phyloP scores from a whole-genome alignment of 2,329 filamentous ascomycete species.

The Aureobasidium vineae region DNA sequence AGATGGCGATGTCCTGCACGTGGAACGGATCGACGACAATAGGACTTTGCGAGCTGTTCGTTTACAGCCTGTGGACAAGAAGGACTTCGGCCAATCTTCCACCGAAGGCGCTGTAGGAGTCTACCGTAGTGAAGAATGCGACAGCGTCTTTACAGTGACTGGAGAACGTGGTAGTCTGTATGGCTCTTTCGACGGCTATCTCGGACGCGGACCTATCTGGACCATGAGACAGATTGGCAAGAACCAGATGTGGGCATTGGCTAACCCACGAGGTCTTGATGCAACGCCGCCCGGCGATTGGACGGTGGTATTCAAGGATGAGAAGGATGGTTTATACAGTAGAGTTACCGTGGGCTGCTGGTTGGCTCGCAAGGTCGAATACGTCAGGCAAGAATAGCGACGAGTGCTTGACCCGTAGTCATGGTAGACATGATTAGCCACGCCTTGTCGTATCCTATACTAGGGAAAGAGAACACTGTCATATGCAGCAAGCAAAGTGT shows the following conservation, averaged over 20 bases:
- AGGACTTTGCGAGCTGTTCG: constrained; percentile 34
- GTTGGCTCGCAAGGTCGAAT: constrained; percentile 40
- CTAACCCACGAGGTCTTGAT: constrained; percentile 45
- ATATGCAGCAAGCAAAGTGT: no score
- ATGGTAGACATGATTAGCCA: no score
- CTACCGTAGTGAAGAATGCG: constrained; percentile 41
- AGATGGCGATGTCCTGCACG: constrained; percentile 35
- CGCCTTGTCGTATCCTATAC: no score
- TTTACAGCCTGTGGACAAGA: constrained; percentile 28
- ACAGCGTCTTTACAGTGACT: constrained; percentile 41
- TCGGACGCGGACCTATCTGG: constrained; percentile 43
- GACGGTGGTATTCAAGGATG: constrained; percentile 42
- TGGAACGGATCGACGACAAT: constrained; percentile 38
- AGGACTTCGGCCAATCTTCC: neutral
- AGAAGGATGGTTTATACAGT: constrained; percentile 30
- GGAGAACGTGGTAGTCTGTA: constrained; percentile 44
- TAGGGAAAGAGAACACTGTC: no score
- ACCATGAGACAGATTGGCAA: constrained; percentile 43
- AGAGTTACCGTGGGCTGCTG: constrained; percentile 44
- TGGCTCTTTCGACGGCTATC: constrained; percentile 45
- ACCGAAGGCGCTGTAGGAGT: constrained; percentile 33
- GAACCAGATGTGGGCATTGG: constrained; percentile 42
- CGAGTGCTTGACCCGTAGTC: no score
- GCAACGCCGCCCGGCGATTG: constrained; percentile 46
- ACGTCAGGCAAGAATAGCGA: constrained; percentile 12